These are phyloP conservation scores for Didymella pinodella DNA, from an alignment of 2,329 filamentous ascomycete species.

Conservation along the genomic window DNA sequence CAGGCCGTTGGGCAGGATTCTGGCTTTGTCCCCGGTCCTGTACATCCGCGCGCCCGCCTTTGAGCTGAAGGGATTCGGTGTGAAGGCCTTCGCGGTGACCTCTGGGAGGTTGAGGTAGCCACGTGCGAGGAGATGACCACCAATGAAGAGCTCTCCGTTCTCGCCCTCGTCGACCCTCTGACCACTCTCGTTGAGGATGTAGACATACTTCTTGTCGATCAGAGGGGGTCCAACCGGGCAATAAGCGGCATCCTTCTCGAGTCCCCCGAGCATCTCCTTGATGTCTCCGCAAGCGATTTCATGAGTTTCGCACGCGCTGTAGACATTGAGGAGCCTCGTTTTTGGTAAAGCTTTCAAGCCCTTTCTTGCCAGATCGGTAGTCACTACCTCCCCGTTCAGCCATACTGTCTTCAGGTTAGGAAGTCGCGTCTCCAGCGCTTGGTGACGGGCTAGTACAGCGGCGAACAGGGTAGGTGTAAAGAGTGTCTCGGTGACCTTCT, in stretches of 20 bases:
- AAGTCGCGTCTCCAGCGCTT: conserved; percentile 69
- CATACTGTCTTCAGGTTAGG: conserved; percentile 74
- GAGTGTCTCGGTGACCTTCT: conserved; percentile 77
- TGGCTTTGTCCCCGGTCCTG: conserved; percentile 74
- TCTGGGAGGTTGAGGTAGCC: conserved; percentile 84
- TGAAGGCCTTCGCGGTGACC: conserved; percentile 76
- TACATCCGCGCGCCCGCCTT: conserved; percentile 73
- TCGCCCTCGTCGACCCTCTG: conserved; percentile 67
- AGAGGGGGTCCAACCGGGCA: conserved; percentile 78
- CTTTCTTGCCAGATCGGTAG: conserved; percentile 75
- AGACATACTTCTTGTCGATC: conserved; percentile 69
- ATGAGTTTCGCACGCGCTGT: conserved; percentile 83
- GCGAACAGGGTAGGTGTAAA: conserved; percentile 84
- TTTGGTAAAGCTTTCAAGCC: conserved; percentile 73
- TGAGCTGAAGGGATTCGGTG: conserved; percentile 68
- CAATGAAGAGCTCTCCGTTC: conserved; percentile 77
- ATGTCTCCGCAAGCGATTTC: conserved; percentile 82
- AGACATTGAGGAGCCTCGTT: conserved; percentile 76
- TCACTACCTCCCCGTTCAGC: conserved; percentile 85
- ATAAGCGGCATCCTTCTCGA: conserved; percentile 67
- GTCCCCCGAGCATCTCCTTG: conserved; percentile 65
- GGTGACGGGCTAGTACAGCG: conserved; percentile 74
- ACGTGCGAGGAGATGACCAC: conserved; percentile 72
- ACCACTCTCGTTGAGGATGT: conserved; percentile 75
- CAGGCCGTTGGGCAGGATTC: conserved; percentile 70